Conservation (phyloP, 1,139 yeast species). For the Geotrichum citri-aurantii region DNA sequence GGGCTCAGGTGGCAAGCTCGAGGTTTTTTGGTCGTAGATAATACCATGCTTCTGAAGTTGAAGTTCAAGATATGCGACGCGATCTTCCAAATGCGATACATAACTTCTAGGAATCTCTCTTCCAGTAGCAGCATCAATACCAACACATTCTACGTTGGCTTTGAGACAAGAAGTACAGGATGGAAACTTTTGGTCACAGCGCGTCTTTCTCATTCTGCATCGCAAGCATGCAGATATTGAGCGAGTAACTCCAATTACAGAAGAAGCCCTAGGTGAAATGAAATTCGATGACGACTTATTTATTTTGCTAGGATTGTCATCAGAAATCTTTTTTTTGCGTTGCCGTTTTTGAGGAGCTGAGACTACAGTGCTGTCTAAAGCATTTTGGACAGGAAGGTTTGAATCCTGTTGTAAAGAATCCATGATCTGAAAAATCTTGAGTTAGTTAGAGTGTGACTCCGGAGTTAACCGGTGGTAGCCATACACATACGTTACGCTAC, state of each 20-base stretch:
- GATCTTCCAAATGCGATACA: conserved; percentile 64
- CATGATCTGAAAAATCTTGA: not conserved
- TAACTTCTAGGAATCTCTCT: conserved; percentile 80
- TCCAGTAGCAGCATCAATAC: conserved; percentile 83
- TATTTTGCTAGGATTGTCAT: not conserved
- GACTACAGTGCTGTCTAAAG: not conserved
- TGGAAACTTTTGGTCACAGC: conserved; percentile 81
- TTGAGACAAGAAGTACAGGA: conserved; percentile 66
- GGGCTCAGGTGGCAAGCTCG: not conserved
- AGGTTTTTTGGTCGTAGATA: conserved; percentile 24
- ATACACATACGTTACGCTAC: not conserved
- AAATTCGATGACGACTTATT: not conserved
- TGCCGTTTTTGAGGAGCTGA: not conserved
- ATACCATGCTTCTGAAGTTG: conserved; percentile 44
- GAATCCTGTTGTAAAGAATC: not conserved
- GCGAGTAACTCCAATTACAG: conserved; percentile 23
- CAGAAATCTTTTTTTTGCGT: not conserved
- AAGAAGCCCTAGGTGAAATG: not conserved
- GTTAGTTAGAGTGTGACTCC: not conserved
- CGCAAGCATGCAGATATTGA: too few relatives aligned
- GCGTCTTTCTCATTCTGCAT: too few relatives aligned
- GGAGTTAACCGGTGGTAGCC: not conserved
- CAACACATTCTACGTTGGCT: conserved; percentile 68
- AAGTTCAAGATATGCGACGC: conserved; percentile 51
- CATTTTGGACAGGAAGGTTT: not conserved